A percentile compares a stretch with the other conserved stretches of the same genome.
These are phyloP conservation scores for Panellus pusillus DNA, from an alignment of 768 basidiomycete genomes.

Conservation along the genomic window DNA sequence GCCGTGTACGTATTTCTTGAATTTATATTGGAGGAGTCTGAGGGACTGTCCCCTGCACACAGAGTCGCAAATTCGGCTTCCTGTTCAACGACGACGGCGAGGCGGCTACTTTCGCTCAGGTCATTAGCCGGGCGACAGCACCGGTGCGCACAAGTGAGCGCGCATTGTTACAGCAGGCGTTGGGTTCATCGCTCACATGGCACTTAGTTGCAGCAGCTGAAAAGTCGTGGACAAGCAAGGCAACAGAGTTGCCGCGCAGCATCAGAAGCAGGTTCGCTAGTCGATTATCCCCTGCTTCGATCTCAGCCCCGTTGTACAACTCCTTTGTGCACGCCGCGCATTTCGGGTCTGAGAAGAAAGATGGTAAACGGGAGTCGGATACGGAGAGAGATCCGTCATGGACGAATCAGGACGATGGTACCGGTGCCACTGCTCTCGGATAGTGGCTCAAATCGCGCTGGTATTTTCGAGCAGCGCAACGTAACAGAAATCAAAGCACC, in stretches of 20 bases:
- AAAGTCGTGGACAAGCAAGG: conserved; percentile 1
- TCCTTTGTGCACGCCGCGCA: conserved; percentile 70
- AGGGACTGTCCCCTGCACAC: not conserved
- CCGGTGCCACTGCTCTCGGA: conserved; percentile 32
- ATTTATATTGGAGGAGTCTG: conserved; percentile 26
- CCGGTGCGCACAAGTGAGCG: conserved; percentile 23
- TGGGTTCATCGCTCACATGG: too few species aligned
- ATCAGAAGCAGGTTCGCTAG: conserved; percentile 18
- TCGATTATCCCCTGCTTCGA: conserved; percentile 39
- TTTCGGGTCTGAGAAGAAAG: conserved; percentile 41
- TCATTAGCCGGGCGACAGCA: conserved; percentile 30
- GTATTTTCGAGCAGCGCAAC: conserved; percentile 39
- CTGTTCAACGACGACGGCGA: conserved; percentile 52
- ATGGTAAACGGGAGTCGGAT: conserved; percentile 39
- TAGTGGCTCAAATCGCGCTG: conserved; percentile 4
- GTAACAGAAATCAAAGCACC: not conserved
- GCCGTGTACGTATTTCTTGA: conserved; percentile 58
- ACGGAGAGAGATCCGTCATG: conserved; percentile 45
- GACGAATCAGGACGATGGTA: conserved; percentile 44
- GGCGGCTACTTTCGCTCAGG: conserved; percentile 41
- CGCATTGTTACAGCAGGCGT: too few species aligned
- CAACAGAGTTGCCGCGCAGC: conserved; percentile 15
- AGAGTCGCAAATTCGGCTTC: conserved; percentile 56
- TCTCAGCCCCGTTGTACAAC: conserved; percentile 57
- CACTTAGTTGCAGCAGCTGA: not conserved